Conservation (phyloP, 1,139 yeast species). For the Geotrichum klebahnii region DNA sequence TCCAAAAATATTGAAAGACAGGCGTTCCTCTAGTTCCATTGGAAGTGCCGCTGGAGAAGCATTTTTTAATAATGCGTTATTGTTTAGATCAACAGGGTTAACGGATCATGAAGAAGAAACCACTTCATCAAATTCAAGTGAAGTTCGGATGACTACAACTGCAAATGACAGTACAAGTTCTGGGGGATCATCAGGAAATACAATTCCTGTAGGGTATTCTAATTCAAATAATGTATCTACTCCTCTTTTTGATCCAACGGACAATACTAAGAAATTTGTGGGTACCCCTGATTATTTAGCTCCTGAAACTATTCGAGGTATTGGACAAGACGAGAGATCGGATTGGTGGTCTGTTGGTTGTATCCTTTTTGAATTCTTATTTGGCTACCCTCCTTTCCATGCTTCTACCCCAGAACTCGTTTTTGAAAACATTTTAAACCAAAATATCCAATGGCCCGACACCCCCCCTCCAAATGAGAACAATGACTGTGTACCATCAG, state of each 20-base stretch:
- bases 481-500: slow-evolving; percentile 37
- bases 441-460: slow-evolving; percentile 80
- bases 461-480: slow-evolving; percentile 32
- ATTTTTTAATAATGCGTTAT: slow-evolving; percentile 8
- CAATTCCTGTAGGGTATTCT: neutral
- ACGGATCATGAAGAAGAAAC: slow-evolving; percentile 12
- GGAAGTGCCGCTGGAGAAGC: slow-evolving; percentile 19
- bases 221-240: slow-evolving; percentile 1
- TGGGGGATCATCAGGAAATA: neutral
- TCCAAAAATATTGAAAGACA: neutral
- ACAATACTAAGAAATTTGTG: slow-evolving; percentile 54
- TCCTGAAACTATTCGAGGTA: slow-evolving; percentile 88
- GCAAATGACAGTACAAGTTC: too few species aligned
- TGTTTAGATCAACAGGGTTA: slow-evolving; percentile 6
- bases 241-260: slow-evolving; percentile 29
- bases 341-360: slow-evolving; percentile 99
- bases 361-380: slow-evolving; percentile 82
- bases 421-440: slow-evolving; percentile 69
- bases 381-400: slow-evolving; percentile 95
- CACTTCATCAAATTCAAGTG: slow-evolving; percentile 12
- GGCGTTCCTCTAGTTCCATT: slow-evolving; percentile 13
- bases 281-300: slow-evolving; percentile 98
- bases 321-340: slow-evolving; percentile 75
- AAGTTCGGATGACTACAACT: neutral
- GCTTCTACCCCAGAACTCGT: slow-evolving; percentile 75